phyloP scores from a whole-genome alignment of 306 rosid species.

The Comarum palustre region DNA sequence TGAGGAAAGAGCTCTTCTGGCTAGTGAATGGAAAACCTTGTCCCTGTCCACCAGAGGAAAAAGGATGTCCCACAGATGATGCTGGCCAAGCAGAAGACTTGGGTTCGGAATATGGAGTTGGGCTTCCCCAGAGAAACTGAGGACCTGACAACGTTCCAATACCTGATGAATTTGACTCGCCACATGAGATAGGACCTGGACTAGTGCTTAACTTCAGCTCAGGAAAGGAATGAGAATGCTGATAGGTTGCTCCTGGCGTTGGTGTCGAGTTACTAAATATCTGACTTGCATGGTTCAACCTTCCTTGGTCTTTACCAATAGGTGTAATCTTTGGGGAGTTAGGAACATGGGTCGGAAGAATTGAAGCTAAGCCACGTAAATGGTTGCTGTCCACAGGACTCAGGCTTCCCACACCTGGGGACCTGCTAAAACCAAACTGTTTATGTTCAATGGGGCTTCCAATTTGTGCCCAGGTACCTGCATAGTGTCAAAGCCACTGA shows the following conservation, averaged over 20 bases:
- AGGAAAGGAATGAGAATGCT: constrained; percentile 61
- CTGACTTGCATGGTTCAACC: constrained; percentile 48
- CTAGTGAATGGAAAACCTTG: constrained; percentile 57
- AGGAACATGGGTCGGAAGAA: constrained; percentile 66
- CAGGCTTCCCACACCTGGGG: constrained; percentile 62
- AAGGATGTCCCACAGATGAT: constrained; percentile 56
- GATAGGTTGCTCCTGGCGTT: constrained; percentile 55
- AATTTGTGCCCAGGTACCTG: constrained; percentile 77
- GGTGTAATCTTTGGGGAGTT: constrained; percentile 76
- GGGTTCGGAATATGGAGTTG: constrained; percentile 60
- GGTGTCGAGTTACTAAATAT: constrained; percentile 44
- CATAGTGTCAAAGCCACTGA: constrained; percentile 14
- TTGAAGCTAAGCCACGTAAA: constrained; percentile 76
- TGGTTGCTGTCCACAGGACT: constrained; percentile 69
- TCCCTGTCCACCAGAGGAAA: constrained; percentile 65
- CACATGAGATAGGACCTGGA: constrained; percentile 62
- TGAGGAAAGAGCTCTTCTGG: constrained; percentile 51
- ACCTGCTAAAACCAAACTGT: constrained; percentile 58
- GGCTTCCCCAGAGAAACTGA: constrained; percentile 96
- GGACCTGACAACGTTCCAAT: constrained; percentile 83
- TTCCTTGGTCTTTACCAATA: constrained; percentile 83
- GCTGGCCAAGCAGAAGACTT: constrained; percentile 71
- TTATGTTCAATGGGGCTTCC: constrained; percentile 78
- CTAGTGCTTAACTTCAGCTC: constrained; percentile 60
- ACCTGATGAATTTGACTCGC: constrained; percentile 55